phyloP scores from a whole-genome alignment of 2,329 filamentous ascomycete genomes.

The Microdochium bolleyi region DNA sequence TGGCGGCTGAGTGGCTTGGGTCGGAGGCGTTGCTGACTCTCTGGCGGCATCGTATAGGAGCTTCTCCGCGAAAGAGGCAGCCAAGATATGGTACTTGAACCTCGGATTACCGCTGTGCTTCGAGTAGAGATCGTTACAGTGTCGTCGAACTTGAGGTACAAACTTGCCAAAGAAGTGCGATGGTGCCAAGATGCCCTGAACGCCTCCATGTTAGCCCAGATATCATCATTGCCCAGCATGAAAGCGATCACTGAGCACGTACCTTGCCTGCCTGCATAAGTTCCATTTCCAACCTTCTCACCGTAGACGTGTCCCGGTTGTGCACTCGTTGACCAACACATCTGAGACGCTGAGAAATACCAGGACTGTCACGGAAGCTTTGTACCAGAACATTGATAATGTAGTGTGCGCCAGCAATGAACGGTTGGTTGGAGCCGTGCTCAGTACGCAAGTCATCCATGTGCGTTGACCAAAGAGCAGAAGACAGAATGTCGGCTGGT shows the following conservation, averaged over 20 bases:
- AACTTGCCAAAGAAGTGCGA: conserved; percentile 31
- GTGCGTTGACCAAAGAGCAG: conserved; percentile 34
- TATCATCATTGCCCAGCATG: not conserved
- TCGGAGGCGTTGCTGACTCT: conserved; percentile 1
- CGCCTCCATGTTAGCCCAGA: conserved; percentile 7
- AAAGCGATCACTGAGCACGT: conserved; percentile 7
- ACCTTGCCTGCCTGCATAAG: conserved; percentile 44
- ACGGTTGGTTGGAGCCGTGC: conserved; percentile 17
- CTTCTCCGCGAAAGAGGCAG: conserved; percentile 30
- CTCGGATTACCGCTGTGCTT: conserved; percentile 24
- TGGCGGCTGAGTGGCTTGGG: not conserved
- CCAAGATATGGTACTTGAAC: conserved; percentile 30
- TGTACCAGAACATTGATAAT: conserved; percentile 28
- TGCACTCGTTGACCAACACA: conserved; percentile 25
- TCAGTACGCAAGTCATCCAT: conserved; percentile 20
- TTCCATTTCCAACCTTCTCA: conserved; percentile 42
- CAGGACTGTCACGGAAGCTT: conserved; percentile 20
- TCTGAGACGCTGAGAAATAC: conserved; percentile 23
- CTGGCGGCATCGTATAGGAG: conserved; percentile 21
- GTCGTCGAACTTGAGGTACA: conserved; percentile 27
- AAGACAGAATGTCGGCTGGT: conserved; percentile 26
- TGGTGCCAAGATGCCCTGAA: not conserved
- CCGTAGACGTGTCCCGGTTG: conserved; percentile 27
- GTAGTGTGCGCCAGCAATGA: conserved; percentile 24
- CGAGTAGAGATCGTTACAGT: conserved; percentile 36